Evolutionary conservation across 2,329 filamentous ascomycete genomes (phyloP).

Genomic region (Monosporascus sp.): DNA sequence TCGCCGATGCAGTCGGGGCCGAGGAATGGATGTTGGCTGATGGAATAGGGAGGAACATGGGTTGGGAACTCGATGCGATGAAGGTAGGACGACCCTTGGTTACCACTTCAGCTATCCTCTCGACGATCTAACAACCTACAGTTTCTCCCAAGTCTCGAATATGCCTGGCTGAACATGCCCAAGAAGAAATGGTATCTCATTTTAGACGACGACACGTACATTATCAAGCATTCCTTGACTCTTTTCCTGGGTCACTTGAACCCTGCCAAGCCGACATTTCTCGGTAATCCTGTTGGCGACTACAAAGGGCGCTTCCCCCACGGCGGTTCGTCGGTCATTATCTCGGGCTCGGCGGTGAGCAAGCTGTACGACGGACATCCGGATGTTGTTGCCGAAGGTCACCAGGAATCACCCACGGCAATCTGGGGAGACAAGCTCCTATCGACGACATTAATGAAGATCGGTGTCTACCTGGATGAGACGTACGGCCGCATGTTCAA

Average conservation of each 20-base stretch:
- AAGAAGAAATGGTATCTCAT: constrained; percentile 56
- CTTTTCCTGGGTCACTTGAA: constrained; percentile 46
- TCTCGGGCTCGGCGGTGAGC: constrained; percentile 47
- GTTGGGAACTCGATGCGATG: constrained; percentile 32
- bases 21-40: constrained; percentile 29
- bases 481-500: constrained; percentile 50
- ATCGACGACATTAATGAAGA: constrained; percentile 46
- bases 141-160: constrained; percentile 52
- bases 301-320: constrained; percentile 52
- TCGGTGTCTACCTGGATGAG: constrained; percentile 52
- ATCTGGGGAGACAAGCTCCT: constrained; percentile 51
- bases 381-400: constrained; percentile 37
- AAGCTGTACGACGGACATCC: constrained; percentile 37
- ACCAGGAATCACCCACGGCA: constrained; percentile 44
- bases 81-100: constrained; percentile 20
- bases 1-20: constrained; percentile 26
- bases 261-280: constrained; percentile 40
- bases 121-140: constrained; percentile 18
- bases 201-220: constrained; percentile 53
- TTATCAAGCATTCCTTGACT: constrained; percentile 44
- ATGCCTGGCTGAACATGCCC: constrained; percentile 44
- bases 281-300: constrained; percentile 54
- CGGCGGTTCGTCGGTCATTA: constrained; percentile 48
- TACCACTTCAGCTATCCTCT: neutral
- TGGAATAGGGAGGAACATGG: constrained; percentile 24